Conservation (phyloP, 169 alveolate genomes). For the Plasmodium relictum region DNA sequence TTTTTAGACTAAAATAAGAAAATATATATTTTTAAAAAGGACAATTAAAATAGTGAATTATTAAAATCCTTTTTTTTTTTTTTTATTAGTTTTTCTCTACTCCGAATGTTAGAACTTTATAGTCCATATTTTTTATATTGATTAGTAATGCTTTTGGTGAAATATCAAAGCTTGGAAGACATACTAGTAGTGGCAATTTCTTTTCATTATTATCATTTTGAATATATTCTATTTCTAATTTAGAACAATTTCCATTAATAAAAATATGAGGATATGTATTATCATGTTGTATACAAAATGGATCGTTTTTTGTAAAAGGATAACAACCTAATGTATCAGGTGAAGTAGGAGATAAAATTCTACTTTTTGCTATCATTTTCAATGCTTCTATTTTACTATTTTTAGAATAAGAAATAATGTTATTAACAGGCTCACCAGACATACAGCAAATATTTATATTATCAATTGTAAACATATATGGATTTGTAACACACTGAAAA, state of each 20-base stretch:
- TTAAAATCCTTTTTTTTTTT: conserved; percentile 7
- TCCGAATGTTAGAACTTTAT: conserved; percentile 35
- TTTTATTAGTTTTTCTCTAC: not conserved
- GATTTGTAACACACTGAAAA: conserved; percentile 80
- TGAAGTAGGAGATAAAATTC: conserved; percentile 84
- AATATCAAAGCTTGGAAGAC: conserved; percentile 45
- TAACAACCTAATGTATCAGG: conserved; percentile 85
- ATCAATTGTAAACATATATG: conserved; percentile 79
- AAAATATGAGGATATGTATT: conserved; percentile 79
- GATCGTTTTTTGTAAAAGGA: conserved; percentile 80
- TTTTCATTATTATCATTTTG: conserved; percentile 10
- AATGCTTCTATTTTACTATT: conserved; percentile 67
- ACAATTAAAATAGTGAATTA: too few species aligned
- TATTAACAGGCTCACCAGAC: conserved; percentile 85
- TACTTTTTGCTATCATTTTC: conserved; percentile 74
- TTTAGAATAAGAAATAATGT: conserved; percentile 73
- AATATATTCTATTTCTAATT: conserved; percentile 54
- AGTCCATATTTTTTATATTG: conserved; percentile 54
- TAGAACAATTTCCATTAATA: conserved; percentile 73
- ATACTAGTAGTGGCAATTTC: conserved; percentile 40
- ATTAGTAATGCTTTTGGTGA: conserved; percentile 55
- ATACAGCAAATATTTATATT: conserved; percentile 80
- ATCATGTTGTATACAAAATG: conserved; percentile 77
- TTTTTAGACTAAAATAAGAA: too few species aligned
- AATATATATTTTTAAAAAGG: too few species aligned